Evolutionary conservation across 108 stramenopile species (phyloP), one percentile per base, ranked within the genome.

Genomic region (Pseudonitzschia multiseries): DNA sequence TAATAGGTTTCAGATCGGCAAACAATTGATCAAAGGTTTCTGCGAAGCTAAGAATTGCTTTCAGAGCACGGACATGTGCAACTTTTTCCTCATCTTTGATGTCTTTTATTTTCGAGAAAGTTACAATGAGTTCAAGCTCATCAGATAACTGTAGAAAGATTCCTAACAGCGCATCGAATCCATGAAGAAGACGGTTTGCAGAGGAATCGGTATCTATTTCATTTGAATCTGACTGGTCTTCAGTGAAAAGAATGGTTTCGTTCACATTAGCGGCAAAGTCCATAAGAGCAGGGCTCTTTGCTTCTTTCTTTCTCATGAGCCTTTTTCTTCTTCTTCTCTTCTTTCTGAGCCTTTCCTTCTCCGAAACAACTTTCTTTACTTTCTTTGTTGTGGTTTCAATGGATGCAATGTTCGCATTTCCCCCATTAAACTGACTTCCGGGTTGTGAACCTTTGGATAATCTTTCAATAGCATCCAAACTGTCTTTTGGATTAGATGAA

Each of bases 81-180:
- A 73, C 51, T 4, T 72, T 56, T 24, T 71, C 77, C 20, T 53
- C 54, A 33, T 82, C 79, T 44, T 76, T 79, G 50, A 65, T 81
- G 67, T 73, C 73, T 21, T 69, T 76, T 28, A 66, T 42, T 27
- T 51, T 73, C 6, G 71, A 76, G 61, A 86, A 82, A 8, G 81
- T 82, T 5, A 70, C 76, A 13, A 82, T 71, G 28, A 86, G 70
- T 51, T 86, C 85, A 26, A 82, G 36, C 52, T 86, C 85, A 42
- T 86, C 85, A 9, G 85, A 82, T 10, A 86, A 65, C 43, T 82
- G 85, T 31, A 82, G 36, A 27, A 82, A 72, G 15, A 82, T 79
- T 28, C 79, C 81, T 27, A 82, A 10, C 1, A 86, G 63, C 33
- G 79, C 78, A 72, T 86, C 85, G 51, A 82, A 86, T 22, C 85